Evolutionary conservation across 352 stramenopile species (phyloP).

Genomic region (Phytopythium montanum): DNA sequence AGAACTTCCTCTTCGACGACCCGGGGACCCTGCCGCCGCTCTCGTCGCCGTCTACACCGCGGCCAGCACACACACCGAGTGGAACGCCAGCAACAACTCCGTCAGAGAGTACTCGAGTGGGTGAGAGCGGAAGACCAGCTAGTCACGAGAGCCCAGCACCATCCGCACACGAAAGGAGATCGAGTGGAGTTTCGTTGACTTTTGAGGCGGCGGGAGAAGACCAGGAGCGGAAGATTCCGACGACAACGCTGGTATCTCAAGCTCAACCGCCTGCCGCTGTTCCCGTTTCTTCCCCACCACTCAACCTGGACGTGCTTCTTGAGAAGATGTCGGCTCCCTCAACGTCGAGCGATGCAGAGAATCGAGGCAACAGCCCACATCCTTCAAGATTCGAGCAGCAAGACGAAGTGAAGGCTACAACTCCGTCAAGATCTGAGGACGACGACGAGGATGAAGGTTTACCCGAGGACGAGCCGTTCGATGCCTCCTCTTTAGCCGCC

Average conservation of each 20-base stretch:
- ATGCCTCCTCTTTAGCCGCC: slow-evolving; percentile 19
- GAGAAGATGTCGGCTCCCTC: not conserved
- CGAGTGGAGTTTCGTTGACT: not conserved
- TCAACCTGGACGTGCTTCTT: not conserved
- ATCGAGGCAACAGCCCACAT: not conserved
- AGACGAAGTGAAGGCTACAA: slow-evolving; percentile 3
- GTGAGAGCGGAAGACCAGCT: not conserved
- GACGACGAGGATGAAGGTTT: not conserved
- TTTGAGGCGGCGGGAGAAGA: not conserved
- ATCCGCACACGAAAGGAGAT: not conserved
- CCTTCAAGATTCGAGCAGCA: not conserved
- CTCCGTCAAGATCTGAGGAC: not conserved
- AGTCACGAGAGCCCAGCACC: not conserved
- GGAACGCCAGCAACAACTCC: not conserved
- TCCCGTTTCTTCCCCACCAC: not conserved
- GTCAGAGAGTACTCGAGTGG: not conserved
- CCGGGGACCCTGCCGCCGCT: slow-evolving; percentile 9
- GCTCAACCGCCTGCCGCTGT: not conserved
- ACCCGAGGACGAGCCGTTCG: not conserved
- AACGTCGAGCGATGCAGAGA: not conserved
- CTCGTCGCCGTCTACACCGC: slow-evolving; percentile 9
- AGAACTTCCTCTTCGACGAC: slow-evolving; percentile 24
- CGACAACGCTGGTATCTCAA: not conserved
- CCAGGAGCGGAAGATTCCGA: not conserved
- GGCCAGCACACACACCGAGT: not conserved